These are phyloP conservation scores for Ganoderma meredithae DNA, from an alignment of 1,284 basidiomycete species.

Conservation along the genomic window DNA sequence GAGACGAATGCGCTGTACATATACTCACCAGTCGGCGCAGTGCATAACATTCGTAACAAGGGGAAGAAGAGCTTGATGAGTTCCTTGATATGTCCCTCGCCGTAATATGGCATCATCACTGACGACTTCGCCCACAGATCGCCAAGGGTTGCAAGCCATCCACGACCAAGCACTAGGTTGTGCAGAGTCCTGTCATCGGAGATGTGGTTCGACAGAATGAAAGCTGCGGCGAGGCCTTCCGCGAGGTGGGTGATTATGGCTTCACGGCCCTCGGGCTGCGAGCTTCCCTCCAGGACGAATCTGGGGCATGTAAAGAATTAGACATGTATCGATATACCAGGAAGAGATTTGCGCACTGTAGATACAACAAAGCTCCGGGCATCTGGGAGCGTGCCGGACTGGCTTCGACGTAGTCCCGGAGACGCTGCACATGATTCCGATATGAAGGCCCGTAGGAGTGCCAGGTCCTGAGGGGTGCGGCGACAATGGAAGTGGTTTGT, in stretches of 20 bases:
- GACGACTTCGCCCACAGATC: not conserved
- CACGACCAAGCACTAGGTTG: not conserved
- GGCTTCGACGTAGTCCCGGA: not conserved
- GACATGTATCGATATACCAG: too few species aligned
- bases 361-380: conserved; percentile 4
- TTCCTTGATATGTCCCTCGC: not conserved
- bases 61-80: not conserved
- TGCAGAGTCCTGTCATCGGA: not conserved
- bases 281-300: not conserved
- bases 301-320: not conserved
- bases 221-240: not conserved
- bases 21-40: not conserved
- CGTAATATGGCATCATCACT: not conserved
- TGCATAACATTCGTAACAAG: not conserved
- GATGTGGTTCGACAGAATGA: not conserved
- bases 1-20: not conserved
- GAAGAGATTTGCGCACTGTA: not conserved
- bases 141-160: not conserved
- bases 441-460: not conserved
- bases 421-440: not conserved
- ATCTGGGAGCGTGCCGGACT: not conserved
- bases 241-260: not conserved
- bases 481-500: not conserved
- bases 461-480: not conserved
- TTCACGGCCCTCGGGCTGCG: not conserved